These are phyloP conservation scores for Ajuga reptans DNA, from an alignment of 305 asterid genomes.

Conservation along the genomic window DNA sequence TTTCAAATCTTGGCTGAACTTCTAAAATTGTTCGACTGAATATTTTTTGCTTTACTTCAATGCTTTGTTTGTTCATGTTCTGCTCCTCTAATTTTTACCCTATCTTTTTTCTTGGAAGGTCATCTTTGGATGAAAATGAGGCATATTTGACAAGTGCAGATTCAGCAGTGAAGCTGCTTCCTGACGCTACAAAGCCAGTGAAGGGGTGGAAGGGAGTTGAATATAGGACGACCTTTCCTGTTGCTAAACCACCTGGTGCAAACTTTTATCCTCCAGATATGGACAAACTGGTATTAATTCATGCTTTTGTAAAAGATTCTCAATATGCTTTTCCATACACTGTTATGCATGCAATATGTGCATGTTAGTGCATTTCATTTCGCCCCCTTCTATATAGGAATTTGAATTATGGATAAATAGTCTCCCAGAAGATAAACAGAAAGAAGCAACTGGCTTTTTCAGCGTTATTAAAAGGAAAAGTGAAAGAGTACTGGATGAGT, in stretches of 20 bases:
- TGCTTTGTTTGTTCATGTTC: not conserved
- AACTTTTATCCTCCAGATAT: slow-evolving; percentile 92
- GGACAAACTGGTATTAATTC: slow-evolving; percentile 68
- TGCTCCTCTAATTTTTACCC: slow-evolving; percentile 16
- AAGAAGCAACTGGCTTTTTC: slow-evolving; percentile 79
- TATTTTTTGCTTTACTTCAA: slow-evolving; percentile 13
- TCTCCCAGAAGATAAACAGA: slow-evolving; percentile 64
- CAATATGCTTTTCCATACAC: not conserved
- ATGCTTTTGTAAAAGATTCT: not conserved
- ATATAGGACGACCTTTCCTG: slow-evolving; percentile 69
- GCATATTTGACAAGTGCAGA: slow-evolving; percentile 90
- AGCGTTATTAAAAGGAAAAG: slow-evolving; percentile 73
- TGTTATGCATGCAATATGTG: not conserved
- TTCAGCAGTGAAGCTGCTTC: slow-evolving; percentile 70
- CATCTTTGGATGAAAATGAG: slow-evolving; percentile 78
- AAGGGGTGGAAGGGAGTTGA: slow-evolving; percentile 82
- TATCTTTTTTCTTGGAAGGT: slow-evolving; percentile 42
- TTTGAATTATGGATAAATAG: slow-evolving; percentile 75
- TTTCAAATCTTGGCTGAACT: not conserved
- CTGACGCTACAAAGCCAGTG: slow-evolving; percentile 64
- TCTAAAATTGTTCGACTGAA: not conserved
- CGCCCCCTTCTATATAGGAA: slow-evolving; percentile 42
- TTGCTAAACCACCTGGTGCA: slow-evolving; percentile 80
- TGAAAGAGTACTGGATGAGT: slow-evolving; percentile 46
- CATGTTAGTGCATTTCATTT: not conserved